Percentiles rank a stretch among this genome's conserved stretches.
phyloP scores from a whole-genome alignment of 2,329 filamentous ascomycete genomes.

The Microdochium trichocladiopsis region DNA sequence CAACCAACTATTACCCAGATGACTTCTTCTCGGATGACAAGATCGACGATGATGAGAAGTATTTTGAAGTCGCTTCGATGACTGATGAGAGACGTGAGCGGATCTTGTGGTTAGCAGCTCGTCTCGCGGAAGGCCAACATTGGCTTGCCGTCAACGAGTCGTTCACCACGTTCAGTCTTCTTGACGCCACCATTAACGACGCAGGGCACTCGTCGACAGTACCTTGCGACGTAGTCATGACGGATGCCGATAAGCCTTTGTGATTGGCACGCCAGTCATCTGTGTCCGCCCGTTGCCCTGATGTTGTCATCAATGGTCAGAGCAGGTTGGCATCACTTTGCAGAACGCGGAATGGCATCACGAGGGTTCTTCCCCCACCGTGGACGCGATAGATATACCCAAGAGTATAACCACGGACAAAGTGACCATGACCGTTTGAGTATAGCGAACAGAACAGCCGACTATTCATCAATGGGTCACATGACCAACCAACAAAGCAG shows the following conservation, averaged over 20 bases:
- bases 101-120: constrained; percentile 49
- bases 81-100: constrained; percentile 48
- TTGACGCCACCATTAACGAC: not conserved
- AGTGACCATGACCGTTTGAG: too few species aligned
- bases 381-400: too few species aligned
- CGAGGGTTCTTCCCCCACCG: too few species aligned
- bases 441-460: too few species aligned
- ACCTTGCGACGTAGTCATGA: not conserved
- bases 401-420: too few species aligned
- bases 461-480: too few species aligned
- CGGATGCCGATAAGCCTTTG: not conserved
- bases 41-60: constrained; percentile 61
- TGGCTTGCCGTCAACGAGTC: constrained; percentile 38
- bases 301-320: too few species aligned
- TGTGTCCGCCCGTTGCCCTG: too few species aligned
- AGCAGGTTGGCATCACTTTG: too few species aligned
- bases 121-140: constrained; percentile 31
- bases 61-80: constrained; percentile 55
- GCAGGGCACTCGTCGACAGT: not conserved
- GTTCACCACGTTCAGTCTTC: not conserved
- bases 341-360: too few species aligned
- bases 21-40: constrained; percentile 51
- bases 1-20: constrained; percentile 48
- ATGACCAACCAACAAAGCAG: too few species aligned
- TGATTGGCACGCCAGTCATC: too few species aligned